Evolutionary conservation across 78 protist genomes (phyloP).

Genomic region (Capsaspora owczarzaki): DNA sequence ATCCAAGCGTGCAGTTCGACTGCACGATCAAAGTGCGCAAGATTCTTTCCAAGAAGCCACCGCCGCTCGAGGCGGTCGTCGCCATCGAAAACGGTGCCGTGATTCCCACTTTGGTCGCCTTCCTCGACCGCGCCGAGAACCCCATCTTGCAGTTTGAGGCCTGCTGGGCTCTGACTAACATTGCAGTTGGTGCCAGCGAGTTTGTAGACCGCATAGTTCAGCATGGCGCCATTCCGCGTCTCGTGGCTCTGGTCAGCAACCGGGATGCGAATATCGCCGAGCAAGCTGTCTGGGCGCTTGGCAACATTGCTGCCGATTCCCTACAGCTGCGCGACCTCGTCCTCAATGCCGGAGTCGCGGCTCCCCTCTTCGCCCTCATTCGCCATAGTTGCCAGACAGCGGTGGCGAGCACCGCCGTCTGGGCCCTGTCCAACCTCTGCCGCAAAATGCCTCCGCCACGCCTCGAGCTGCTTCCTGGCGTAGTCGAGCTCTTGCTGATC

Average conservation of each 20-base stretch:
- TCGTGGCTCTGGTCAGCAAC: slow-evolving; percentile 70
- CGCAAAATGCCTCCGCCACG: slow-evolving; percentile 84
- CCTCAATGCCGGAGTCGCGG: slow-evolving; percentile 45
- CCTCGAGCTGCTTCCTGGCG: slow-evolving; percentile 20
- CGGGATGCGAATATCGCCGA: slow-evolving; percentile 79
- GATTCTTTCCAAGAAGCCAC: slow-evolving; percentile 79
- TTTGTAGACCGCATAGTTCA: slow-evolving; percentile 76
- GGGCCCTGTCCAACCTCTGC: slow-evolving; percentile 93
- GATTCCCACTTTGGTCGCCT: slow-evolving; percentile 85
- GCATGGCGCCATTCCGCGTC: slow-evolving; percentile 76
- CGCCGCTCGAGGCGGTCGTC: slow-evolving; percentile 91
- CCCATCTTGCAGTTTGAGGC: slow-evolving; percentile 68
- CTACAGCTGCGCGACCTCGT: slow-evolving; percentile 77
- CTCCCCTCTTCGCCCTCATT: slow-evolving; percentile 42
- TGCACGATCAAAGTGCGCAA: slow-evolving; percentile 64
- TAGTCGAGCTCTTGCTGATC: slow-evolving; percentile 10
- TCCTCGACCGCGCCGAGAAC: slow-evolving; percentile 36
- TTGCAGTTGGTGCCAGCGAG: slow-evolving; percentile 91
- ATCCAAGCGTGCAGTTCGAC: slow-evolving; percentile 19
- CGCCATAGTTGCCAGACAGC: not conserved
- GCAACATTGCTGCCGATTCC: slow-evolving; percentile 97
- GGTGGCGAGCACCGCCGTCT: slow-evolving; percentile 82
- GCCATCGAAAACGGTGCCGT: slow-evolving; percentile 65
- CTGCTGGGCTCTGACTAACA: slow-evolving; percentile 97
- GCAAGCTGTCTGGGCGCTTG: slow-evolving; percentile 97